phyloP scores from a whole-genome alignment of 108 stramenopile species.

The Fragilaria crotonensis region DNA sequence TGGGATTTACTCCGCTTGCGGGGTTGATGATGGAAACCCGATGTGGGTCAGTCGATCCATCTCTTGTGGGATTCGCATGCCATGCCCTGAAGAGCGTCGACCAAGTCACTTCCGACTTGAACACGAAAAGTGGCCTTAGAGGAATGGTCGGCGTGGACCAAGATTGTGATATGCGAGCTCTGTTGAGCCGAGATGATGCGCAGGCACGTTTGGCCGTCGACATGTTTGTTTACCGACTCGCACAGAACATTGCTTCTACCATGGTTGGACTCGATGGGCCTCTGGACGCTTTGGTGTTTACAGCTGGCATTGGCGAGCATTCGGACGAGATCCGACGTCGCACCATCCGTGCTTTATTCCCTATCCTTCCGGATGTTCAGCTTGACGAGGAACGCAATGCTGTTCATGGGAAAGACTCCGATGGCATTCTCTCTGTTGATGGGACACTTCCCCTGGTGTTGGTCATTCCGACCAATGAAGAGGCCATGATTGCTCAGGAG shows the following conservation, averaged over 20 bases:
- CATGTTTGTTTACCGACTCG: slow-evolving; percentile 35
- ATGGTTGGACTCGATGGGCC: slow-evolving; percentile 24
- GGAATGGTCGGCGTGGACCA: slow-evolving; percentile 19
- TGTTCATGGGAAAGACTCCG: slow-evolving; percentile 10
- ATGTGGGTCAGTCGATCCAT: slow-evolving; percentile 39
- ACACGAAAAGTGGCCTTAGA: slow-evolving; percentile 40
- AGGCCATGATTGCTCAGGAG: slow-evolving; percentile 35
- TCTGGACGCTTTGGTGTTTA: slow-evolving; percentile 45
- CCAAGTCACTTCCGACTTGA: slow-evolving; percentile 28
- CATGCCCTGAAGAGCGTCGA: slow-evolving; percentile 15
- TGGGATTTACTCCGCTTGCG: no score
- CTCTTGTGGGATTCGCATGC: slow-evolving; percentile 18
- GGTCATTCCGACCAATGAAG: slow-evolving; percentile 48
- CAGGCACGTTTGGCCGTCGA: slow-evolving; percentile 36
- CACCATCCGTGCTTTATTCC: slow-evolving; percentile 8
- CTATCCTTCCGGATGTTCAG: slow-evolving; percentile 8
- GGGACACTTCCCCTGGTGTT: slow-evolving; percentile 15
- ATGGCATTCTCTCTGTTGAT: slow-evolving; percentile 13
- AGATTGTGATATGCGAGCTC: slow-evolving; percentile 29
- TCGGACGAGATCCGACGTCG: slow-evolving; percentile 17
- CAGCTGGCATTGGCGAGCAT: slow-evolving; percentile 51
- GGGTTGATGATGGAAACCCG: slow-evolving; percentile 60
- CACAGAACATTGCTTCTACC: slow-evolving; percentile 29
- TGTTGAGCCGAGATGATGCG: slow-evolving; percentile 11
- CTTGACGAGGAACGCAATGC: slow-evolving; percentile 16